Evolutionary conservation across 768 basidiomycete species (phyloP), one percentile per base, ranked within the genome.

Genomic region (Asterophora parasitica): DNA sequence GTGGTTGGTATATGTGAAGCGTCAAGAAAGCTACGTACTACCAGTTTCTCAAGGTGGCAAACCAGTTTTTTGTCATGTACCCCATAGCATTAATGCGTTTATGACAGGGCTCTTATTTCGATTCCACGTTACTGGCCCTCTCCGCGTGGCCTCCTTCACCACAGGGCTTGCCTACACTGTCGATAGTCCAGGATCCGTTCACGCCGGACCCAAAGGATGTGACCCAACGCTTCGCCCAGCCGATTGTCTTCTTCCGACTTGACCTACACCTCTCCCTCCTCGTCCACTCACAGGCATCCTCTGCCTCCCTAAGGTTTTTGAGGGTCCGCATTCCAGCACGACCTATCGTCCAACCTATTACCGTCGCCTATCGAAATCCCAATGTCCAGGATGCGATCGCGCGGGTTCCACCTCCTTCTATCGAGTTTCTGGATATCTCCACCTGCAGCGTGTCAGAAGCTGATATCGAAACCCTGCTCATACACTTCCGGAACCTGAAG

Each of bases 211-310:
- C 71, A 28, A 53, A 50, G 7, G 20, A 39, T 4, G 54, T 54
- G n/a, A 57, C 59, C 35, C 63, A 61, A 35, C 56, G 67, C 30
- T 86, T 87, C 51, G 93, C 92, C 1, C 93, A 95, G 58, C 93
- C 93, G 1, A 75, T 96, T 53, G 88, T 92, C 2, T 91, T 93
- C 67, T 88, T 88, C 62, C 76, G 75, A 34, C 70, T 95, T 46
- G 77, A 83, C 31, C 62, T 72, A 32, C 55, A 81, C 30, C 50
- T 78, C 19, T 58, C 72, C 3, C 50, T 56, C 7, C 64, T 94
- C 42, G 49, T 75, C 4, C 69, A 64, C 39, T 73, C 74, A 7
- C 66, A 73, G 0, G 60, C 61, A 2, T 63, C 89, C 41, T 78
- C 81, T 0, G 65, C 70, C 0, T 64, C 75, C 9, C 67, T 86